phyloP scores from a whole-genome alignment of 805 yeast species.

The Yarrowia keelungensis region DNA sequence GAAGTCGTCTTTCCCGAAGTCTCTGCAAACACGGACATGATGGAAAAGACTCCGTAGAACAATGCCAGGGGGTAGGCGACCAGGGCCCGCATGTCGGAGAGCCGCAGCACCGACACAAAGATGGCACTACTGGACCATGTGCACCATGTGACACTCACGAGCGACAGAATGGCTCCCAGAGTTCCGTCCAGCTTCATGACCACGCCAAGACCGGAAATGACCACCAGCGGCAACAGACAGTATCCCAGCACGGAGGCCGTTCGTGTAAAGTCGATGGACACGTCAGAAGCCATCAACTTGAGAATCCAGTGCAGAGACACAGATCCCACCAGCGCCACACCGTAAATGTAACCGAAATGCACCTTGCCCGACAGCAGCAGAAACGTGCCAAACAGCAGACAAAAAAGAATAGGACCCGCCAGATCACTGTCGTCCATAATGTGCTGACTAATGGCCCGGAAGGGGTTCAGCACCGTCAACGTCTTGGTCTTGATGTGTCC shows the following conservation, averaged over 20 bases:
- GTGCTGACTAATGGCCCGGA: constrained; percentile 69
- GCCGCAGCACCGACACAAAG: constrained; percentile 81
- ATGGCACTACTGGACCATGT: constrained; percentile 93
- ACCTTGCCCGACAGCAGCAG: constrained; percentile 86
- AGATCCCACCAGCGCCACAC: constrained; percentile 92
- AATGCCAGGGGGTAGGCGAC: constrained; percentile 93
- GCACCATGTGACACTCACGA: constrained; percentile 82
- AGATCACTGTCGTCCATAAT: constrained; percentile 87
- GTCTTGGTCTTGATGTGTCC: constrained; percentile 77
- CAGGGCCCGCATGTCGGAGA: constrained; percentile 84
- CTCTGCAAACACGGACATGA: constrained; percentile 88
- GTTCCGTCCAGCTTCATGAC: constrained; percentile 71
- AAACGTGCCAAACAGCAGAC: constrained; percentile 82
- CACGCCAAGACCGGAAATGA: constrained; percentile 74
- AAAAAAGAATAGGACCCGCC: constrained; percentile 94
- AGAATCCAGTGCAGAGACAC: constrained; percentile 81
- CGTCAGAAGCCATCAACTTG: constrained; percentile 74
- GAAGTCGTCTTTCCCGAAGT: constrained; percentile 15
- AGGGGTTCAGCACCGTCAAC: constrained; percentile 81
- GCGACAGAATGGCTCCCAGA: constrained; percentile 73
- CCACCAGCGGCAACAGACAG: constrained; percentile 87
- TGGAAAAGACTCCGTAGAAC: constrained; percentile 91
- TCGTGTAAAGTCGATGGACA: constrained; percentile 58
- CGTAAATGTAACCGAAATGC: constrained; percentile 96
- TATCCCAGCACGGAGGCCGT: constrained; percentile 94